Conservation (phyloP, 2,329 filamentous ascomycete genomes). For the Sclerotinia borealis region DNA sequence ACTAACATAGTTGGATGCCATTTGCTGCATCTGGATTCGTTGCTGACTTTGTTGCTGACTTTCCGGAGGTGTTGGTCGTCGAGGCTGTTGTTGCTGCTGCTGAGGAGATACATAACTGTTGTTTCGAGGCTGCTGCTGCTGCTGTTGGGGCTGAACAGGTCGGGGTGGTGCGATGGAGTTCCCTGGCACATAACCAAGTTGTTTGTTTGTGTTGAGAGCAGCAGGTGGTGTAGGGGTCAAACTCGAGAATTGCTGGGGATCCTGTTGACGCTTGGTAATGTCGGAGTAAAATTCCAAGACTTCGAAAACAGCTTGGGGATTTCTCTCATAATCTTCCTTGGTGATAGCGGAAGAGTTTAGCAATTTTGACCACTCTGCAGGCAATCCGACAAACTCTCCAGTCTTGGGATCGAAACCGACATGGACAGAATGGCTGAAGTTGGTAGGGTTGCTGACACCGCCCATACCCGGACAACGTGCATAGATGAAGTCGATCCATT, state of each 20-base stretch:
- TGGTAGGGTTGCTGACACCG: slow-evolving; percentile 95
- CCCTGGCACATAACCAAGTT: slow-evolving; percentile 49
- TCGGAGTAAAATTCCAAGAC: slow-evolving; percentile 82
- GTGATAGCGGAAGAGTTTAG: slow-evolving; percentile 95
- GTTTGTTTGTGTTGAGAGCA: slow-evolving; percentile 52
- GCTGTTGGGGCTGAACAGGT: slow-evolving; percentile 48
- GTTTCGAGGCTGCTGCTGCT: slow-evolving; percentile 31
- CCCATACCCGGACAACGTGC: slow-evolving; percentile 96
- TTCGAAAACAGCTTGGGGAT: slow-evolving; percentile 79
- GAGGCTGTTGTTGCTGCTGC: slow-evolving; percentile 20
- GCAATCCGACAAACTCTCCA: slow-evolving; percentile 89
- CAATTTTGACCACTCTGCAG: slow-evolving; percentile 94
- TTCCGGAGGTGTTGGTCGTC: slow-evolving; percentile 41
- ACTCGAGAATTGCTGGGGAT: slow-evolving; percentile 62
- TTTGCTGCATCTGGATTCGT: slow-evolving; percentile 52
- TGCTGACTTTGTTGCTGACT: slow-evolving; percentile 39
- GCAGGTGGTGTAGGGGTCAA: slow-evolving; percentile 60
- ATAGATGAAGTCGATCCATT: slow-evolving; percentile 98
- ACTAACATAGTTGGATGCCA: slow-evolving; percentile 48
- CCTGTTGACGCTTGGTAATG: slow-evolving; percentile 68
- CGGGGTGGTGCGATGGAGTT: slow-evolving; percentile 62
- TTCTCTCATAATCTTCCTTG: slow-evolving; percentile 97
- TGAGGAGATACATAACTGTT: slow-evolving; percentile 35
- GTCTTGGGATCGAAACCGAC: slow-evolving; percentile 95
- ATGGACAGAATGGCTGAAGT: slow-evolving; percentile 95